Conservation (phyloP, 2,329 filamentous ascomycete species). For the Phialophora expanda region DNA sequence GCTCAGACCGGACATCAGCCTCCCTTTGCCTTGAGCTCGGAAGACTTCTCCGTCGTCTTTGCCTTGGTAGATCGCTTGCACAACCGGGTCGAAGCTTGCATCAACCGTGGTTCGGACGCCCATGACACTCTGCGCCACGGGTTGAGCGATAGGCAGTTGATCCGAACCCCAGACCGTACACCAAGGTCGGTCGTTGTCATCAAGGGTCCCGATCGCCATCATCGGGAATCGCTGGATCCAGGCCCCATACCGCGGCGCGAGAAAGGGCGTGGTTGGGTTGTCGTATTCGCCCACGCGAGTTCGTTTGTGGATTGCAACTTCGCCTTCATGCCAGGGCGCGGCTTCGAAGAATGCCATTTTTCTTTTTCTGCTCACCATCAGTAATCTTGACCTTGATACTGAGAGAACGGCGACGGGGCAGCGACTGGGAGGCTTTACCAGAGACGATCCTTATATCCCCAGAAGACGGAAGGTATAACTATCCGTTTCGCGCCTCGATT, state of each 20-base stretch:
- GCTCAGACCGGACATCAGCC: conserved; percentile 66
- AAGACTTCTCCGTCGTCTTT: conserved; percentile 53
- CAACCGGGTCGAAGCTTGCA: conserved; percentile 69
- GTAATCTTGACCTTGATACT: neutral
- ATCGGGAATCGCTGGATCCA: conserved; percentile 69
- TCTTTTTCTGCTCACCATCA: conserved; percentile 9
- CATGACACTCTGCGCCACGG: conserved; percentile 65
- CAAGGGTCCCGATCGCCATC: conserved; percentile 72
- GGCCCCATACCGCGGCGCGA: conserved; percentile 65
- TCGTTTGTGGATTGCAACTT: conserved; percentile 67
- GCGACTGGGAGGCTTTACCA: neutral
- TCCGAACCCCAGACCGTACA: conserved; percentile 76
- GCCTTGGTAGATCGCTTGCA: conserved; percentile 63
- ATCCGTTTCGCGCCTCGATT: neutral
- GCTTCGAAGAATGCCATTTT: conserved; percentile 30
- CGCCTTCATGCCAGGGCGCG: conserved; percentile 66
- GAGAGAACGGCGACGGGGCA: neutral
- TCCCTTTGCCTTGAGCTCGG: conserved; percentile 45
- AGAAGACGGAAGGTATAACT: neutral
- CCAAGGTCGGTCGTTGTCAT: conserved; percentile 68
- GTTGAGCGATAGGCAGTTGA: conserved; percentile 67
- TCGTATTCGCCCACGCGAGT: conserved; percentile 60
- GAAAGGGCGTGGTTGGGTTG: conserved; percentile 71
- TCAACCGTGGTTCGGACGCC: conserved; percentile 69
- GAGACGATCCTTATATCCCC: neutral